Conservation (phyloP, 257 asterid species). For the Sherardia arvensis region DNA sequence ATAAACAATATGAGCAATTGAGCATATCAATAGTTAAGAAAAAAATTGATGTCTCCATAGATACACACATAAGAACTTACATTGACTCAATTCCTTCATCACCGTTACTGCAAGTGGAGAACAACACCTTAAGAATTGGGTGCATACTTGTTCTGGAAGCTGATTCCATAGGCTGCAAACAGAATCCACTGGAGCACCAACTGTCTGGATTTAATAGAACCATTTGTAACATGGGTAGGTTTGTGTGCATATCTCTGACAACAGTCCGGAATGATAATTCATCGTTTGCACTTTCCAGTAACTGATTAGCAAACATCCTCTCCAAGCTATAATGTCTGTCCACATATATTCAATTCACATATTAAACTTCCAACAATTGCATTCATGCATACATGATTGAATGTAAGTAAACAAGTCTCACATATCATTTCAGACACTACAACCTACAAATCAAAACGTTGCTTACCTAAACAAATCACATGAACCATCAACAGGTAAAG, state of each 20-base stretch:
- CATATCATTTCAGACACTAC: background rate
- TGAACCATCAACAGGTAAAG: constrained; percentile 35
- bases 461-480: constrained; percentile 56
- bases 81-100: constrained; percentile 37
- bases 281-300: constrained; percentile 77
- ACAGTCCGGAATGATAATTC: constrained; percentile 76
- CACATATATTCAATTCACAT: constrained; percentile 9
- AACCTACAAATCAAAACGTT: background rate
- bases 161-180: constrained; percentile 31
- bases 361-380: background rate
- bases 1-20: no score
- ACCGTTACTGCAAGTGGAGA: constrained; percentile 33
- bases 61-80: constrained; percentile 27
- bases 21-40: background rate
- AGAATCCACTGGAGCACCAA: constrained; percentile 58
- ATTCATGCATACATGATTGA: background rate
- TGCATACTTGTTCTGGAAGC: constrained; percentile 40
- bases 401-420: background rate
- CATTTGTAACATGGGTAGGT: constrained; percentile 51
- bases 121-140: constrained; percentile 58
- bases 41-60: no score
- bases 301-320: constrained; percentile 63
- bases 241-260: constrained; percentile 61
- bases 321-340: constrained; percentile 62
- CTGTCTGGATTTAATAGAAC: constrained; percentile 75